Evolutionary conservation across 192 early-diverging fungal species (phyloP).

Genomic region (Chytriomyces confervae): DNA sequence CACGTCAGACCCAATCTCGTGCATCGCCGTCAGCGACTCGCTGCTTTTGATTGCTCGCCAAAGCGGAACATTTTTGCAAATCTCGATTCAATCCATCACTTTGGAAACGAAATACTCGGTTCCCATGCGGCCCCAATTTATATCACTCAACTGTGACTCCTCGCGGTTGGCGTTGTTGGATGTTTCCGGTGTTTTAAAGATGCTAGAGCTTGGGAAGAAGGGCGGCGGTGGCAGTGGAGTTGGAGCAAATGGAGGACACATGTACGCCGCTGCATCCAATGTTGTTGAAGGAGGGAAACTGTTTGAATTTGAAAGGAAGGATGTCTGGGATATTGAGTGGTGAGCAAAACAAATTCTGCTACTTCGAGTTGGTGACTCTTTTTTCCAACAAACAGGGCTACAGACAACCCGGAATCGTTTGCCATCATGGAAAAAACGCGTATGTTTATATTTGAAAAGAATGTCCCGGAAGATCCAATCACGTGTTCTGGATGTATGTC

Average conservation of each 20-base stretch:
- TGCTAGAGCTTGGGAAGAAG: constrained; percentile 53
- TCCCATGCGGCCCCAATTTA: constrained; percentile 41
- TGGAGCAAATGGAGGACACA: constrained; percentile 15
- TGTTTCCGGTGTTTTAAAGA: constrained; percentile 54
- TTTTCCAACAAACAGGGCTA: constrained; percentile 47
- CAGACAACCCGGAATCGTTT: constrained; percentile 62
- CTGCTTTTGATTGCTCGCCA: constrained; percentile 55
- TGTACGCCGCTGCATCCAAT: neutral
- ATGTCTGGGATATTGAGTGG: constrained; percentile 68
- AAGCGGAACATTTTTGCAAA: constrained; percentile 56
- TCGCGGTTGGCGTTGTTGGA: constrained; percentile 55
- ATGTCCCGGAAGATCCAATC: constrained; percentile 63
- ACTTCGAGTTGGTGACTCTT: too few relatives aligned
- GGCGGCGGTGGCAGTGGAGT: neutral
- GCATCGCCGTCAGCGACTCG: constrained; percentile 48
- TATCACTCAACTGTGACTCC: constrained; percentile 54
- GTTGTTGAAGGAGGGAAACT: constrained; percentile 43
- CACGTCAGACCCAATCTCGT: constrained; percentile 54
- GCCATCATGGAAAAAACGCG: constrained; percentile 66
- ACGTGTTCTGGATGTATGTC: constrained; percentile 58
- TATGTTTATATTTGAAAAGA: constrained; percentile 60
- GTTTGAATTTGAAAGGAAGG: constrained; percentile 61
- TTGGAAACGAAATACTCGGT: constrained; percentile 55
- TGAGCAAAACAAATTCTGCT: constrained; percentile 11
- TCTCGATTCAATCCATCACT: constrained; percentile 54